Evolutionary conservation across 495 filamentous ascomycete species (phyloP).

Genomic region (Aspergillus heteromorphus): DNA sequence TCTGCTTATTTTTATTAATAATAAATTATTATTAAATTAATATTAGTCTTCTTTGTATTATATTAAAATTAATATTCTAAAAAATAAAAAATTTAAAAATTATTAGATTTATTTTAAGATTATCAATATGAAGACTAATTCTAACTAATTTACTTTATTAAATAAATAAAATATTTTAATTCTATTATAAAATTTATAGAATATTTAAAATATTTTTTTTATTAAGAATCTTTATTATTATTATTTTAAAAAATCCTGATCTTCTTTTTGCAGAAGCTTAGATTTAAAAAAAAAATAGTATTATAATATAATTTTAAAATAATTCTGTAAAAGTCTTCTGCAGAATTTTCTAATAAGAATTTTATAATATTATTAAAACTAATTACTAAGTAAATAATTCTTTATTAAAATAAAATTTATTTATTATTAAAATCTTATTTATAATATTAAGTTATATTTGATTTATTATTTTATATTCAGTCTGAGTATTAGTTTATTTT

Average conservation of each 20-base stretch:
- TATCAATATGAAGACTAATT: background rate
- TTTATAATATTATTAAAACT: background rate
- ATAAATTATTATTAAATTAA: background rate
- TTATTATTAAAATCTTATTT: background rate
- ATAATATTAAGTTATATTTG: background rate
- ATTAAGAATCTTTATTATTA: background rate
- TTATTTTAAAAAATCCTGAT: background rate
- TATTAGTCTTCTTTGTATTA: background rate
- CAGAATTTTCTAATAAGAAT: too few species aligned
- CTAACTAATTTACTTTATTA: background rate
- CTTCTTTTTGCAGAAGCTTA: too few species aligned
- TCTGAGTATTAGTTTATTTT: background rate
- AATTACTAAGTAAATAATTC: background rate
- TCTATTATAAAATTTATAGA: background rate
- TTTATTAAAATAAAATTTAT: background rate
- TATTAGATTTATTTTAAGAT: background rate
- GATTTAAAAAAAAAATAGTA: background rate
- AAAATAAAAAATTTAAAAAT: conserved; percentile 8
- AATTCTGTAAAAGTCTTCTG: background rate
- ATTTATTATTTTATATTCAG: background rate
- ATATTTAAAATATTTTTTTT: background rate
- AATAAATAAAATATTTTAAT: background rate
- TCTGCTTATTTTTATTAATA: background rate
- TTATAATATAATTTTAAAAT: background rate
- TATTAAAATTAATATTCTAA: conserved; percentile 2